These are phyloP conservation scores for Boletus rubropictus DNA, from an alignment of 768 basidiomycete genomes.

Conservation along the genomic window DNA sequence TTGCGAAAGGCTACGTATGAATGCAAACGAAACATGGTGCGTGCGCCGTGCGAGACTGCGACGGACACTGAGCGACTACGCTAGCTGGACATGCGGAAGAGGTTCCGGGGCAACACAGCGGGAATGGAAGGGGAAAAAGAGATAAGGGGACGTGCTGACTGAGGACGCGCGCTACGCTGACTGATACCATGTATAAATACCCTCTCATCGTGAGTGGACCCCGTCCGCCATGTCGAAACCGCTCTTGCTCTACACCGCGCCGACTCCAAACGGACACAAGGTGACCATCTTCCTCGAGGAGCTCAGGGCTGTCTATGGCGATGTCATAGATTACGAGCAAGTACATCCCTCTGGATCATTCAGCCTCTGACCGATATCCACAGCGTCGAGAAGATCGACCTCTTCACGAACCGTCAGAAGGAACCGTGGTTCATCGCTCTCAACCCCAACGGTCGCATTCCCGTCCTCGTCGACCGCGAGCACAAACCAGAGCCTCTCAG, in stretches of 20 bases:
- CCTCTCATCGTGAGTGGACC: not conserved
- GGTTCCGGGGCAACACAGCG: slow-evolving; percentile 69
- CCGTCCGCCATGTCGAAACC: slow-evolving; percentile 19
- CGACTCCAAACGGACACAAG: slow-evolving; percentile 57
- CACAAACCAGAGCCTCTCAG: slow-evolving; percentile 48
- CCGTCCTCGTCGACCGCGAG: slow-evolving; percentile 55
- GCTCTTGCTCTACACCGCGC: slow-evolving; percentile 31
- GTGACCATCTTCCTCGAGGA: slow-evolving; percentile 57
- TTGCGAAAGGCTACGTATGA: slow-evolving; percentile 81
- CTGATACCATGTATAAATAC: slow-evolving; percentile 12
- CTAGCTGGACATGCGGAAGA: slow-evolving; percentile 80
- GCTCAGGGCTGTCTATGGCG: slow-evolving; percentile 48
- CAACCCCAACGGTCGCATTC: slow-evolving; percentile 73
- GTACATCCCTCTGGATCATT: not conserved
- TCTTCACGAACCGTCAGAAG: slow-evolving; percentile 70
- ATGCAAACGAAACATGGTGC: slow-evolving; percentile 86
- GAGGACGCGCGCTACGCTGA: too few relatives aligned
- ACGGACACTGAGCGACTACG: not conserved
- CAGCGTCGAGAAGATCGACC: slow-evolving; percentile 50
- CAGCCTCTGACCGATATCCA: not conserved
- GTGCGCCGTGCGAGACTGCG: slow-evolving; percentile 14
- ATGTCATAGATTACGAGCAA: slow-evolving; percentile 46
- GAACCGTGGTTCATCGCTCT: slow-evolving; percentile 71
- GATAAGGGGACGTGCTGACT: slow-evolving; percentile 4
- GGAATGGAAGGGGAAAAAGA: slow-evolving; percentile 40